Base-by-base conservation (phyloP, 768 basidiomycete species). In the Mycena chlorophos region DNA sequence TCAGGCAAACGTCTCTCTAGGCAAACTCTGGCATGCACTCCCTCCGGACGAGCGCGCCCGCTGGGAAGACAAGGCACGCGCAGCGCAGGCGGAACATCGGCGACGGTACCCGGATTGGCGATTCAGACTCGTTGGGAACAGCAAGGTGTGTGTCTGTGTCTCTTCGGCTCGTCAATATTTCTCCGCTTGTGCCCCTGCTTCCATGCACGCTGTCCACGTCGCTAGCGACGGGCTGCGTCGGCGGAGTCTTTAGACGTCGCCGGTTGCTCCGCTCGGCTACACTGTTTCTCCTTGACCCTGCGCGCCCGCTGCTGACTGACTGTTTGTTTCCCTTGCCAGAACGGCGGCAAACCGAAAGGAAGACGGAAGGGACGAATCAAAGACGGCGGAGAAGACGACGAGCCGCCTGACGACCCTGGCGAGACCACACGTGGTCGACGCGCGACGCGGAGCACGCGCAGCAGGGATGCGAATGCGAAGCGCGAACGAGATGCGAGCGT, bases 41-140 rank as follows among this genome's bases (percentile, higher is more conserved):
- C 73, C 88, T 8, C 77, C 76, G 16, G 76, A 81, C 54, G 87
- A 92, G 65, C 79, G 85, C 53, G 81, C 85, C 57, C 75, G 81
- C 47, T 92, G 89, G 89, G 90, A 91, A 66, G 85, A 78, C 29
- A 87, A 86, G 69, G 90, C 86, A 4, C 74, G 81, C 38, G 73
- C 80, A 4, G 89, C 89, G 0, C 86, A 86, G 64, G 84, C 80
- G 0, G 89, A 89, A 66, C 89, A 91, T 67, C 78, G 88, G 51
- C 75, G 76, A 47, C 77, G 81, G 54, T 91, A 91, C 66, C 89
- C 89, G 1, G 87, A 90, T 69, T 92, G 90, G 89, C 77, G 90
- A 48, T 92, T 90, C 68, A 79, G 86, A 47, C 88, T 87, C n/a
- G n/a, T n/a, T 3, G 84, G 82, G 17, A 61, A 61, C 23, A 53